Conservation (phyloP, 192 early-diverging fungal genomes). For the Thoreauomyces humboldtii region DNA sequence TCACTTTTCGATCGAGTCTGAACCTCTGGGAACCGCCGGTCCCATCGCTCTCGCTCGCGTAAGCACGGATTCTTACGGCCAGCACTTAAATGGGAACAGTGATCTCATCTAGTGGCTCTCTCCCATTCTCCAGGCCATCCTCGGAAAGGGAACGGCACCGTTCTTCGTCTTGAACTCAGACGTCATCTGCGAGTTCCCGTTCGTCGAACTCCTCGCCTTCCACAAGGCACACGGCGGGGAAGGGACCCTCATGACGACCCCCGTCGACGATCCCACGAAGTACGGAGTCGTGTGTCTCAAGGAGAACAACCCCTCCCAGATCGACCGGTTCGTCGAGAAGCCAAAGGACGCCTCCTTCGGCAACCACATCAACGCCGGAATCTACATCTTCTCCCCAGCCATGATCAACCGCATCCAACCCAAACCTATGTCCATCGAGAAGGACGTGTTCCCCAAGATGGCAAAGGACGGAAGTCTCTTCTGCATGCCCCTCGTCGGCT, state of each 20-base stretch:
- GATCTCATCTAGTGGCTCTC: too few species aligned
- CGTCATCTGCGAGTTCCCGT: slow-evolving; percentile 98
- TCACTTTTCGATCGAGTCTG: slow-evolving; percentile 93
- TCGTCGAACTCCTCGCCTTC: slow-evolving; percentile 84
- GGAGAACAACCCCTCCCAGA: slow-evolving; percentile 61
- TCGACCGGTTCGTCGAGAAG: slow-evolving; percentile 98
- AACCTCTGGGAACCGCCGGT: slow-evolving; percentile 93
- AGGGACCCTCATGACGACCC: slow-evolving; percentile 94
- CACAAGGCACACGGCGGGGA: slow-evolving; percentile 87
- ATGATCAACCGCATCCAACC: slow-evolving; percentile 86
- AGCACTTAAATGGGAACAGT: too few species aligned
- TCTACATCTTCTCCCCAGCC: slow-evolving; percentile 96
- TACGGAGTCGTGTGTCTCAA: slow-evolving; percentile 96
- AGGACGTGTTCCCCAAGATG: slow-evolving; percentile 94
- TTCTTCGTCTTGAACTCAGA: slow-evolving; percentile 99
- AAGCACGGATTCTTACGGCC: too few species aligned
- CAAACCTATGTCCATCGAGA: slow-evolving; percentile 96
- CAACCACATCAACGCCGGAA: slow-evolving; percentile 98
- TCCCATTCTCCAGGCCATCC: too few species aligned
- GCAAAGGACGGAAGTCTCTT: slow-evolving; percentile 83
- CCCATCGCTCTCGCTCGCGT: slow-evolving; percentile 91
- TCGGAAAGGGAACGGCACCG: slow-evolving; percentile 79
- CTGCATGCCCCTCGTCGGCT: slow-evolving; percentile 90
- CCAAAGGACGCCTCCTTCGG: slow-evolving; percentile 92
- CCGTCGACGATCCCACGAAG: slow-evolving; percentile 97